These are phyloP conservation scores for Starmerella bacillaris DNA, from an alignment of 805 yeast genomes.

Conservation along the genomic window DNA sequence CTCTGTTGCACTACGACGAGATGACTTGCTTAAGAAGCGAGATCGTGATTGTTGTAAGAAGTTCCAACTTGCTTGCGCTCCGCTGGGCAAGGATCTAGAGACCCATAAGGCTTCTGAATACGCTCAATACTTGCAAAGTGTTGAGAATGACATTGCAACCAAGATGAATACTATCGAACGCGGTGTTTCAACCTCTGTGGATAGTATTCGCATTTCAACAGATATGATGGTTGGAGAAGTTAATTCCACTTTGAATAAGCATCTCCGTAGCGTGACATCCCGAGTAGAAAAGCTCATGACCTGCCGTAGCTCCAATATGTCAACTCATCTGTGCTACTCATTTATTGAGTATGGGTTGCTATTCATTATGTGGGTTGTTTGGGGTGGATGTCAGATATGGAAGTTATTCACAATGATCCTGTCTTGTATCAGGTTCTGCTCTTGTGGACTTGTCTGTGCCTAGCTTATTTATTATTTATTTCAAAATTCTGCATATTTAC, in stretches of 20 bases:
- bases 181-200: constrained; percentile 13
- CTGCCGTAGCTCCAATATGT: constrained; percentile 6
- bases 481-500: too few relatives aligned
- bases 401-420: constrained; percentile 1
- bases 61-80: neutral
- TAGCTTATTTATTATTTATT: too few relatives aligned
- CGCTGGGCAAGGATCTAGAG: constrained; percentile 9
- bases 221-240: constrained; percentile 19
- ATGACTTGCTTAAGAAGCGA: constrained; percentile 1
- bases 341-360: constrained; percentile 15
- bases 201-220: constrained; percentile 15
- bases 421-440: constrained; percentile 1
- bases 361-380: constrained; percentile 13
- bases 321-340: constrained; percentile 7
- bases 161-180: constrained; percentile 14
- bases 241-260: constrained; percentile 17
- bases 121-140: constrained; percentile 11
- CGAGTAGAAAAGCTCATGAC: constrained; percentile 15
- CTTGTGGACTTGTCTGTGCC: constrained; percentile 1
- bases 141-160: constrained; percentile 11
- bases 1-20: constrained; percentile 11
- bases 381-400: constrained; percentile 12
- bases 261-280: constrained; percentile 15
- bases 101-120: constrained; percentile 3
- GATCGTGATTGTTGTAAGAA: neutral